Percentiles rank a stretch among this genome's conserved stretches.
These are phyloP conservation scores for Caulochytrium protostelioides DNA, from an alignment of 371 early-diverging fungal genomes.

Conservation along the genomic window DNA sequence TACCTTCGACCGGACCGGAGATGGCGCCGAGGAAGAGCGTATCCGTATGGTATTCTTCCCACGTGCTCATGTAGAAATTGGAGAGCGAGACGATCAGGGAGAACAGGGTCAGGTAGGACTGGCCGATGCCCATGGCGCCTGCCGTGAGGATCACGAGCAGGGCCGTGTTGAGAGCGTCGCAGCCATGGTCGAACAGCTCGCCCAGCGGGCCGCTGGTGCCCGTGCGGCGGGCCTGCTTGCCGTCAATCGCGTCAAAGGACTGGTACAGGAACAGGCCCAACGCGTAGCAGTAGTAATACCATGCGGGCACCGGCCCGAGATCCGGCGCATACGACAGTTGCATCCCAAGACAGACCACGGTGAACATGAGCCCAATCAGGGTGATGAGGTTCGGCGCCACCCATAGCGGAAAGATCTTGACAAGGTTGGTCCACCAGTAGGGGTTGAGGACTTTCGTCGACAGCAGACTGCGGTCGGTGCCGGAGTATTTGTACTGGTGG, in stretches of 20 bases:
- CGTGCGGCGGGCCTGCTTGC: conserved; percentile 91
- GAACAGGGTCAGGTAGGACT: conserved; percentile 38
- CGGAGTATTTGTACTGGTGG: no score
- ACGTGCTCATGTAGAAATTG: conserved; percentile 77
- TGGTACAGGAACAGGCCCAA: conserved; percentile 80
- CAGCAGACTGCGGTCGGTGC: conserved; percentile 54
- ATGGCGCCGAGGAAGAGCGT: conserved; percentile 71
- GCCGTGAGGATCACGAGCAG: conserved; percentile 57
- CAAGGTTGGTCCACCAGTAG: conserved; percentile 71
- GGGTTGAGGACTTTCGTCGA: conserved; percentile 63
- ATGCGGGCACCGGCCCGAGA: conserved; percentile 48
- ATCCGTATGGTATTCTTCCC: conserved; percentile 91
- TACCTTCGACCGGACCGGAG: conserved; percentile 91
- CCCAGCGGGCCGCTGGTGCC: conserved; percentile 85
- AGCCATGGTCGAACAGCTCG: conserved; percentile 73
- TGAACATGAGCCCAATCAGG: conserved; percentile 71
- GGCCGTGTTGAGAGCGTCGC: conserved; percentile 77
- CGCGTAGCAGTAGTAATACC: conserved; percentile 73
- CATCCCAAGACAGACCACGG: conserved; percentile 47
- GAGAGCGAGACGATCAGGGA: conserved; percentile 24
- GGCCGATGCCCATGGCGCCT: conserved; percentile 56
- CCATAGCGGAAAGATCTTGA: conserved; percentile 68
- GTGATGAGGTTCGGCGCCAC: conserved; percentile 97
- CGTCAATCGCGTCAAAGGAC: conserved; percentile 94
- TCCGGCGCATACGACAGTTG: conserved; percentile 45